Percentiles rank a stretch among this genome's conserved stretches.
Evolutionary conservation across 2,329 filamentous ascomycete species (phyloP).

Genomic region (Ophiocordyceps australis): DNA sequence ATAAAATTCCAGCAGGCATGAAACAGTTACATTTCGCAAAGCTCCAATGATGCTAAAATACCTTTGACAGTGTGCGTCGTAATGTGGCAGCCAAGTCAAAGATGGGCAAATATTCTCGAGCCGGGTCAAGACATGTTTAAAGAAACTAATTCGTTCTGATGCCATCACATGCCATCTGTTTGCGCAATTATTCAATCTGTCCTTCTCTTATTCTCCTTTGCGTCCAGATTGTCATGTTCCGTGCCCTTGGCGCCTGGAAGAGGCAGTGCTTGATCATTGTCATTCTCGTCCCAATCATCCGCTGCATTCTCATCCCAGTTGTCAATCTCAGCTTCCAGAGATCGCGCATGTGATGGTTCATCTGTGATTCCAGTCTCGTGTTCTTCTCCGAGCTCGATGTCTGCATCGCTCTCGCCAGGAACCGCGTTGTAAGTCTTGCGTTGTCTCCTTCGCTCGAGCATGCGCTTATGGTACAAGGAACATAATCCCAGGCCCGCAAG

Average conservation of each 20-base stretch:
- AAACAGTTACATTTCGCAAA: too few relatives aligned
- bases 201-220: conserved; percentile 14
- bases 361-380: conserved; percentile 49
- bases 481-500: conserved; percentile 53
- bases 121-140: too few relatives aligned
- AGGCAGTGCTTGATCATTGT: conserved; percentile 10
- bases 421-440: conserved; percentile 56
- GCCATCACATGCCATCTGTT: too few relatives aligned
- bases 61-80: too few relatives aligned
- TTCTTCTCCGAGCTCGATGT: conserved; percentile 61
- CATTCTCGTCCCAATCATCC: conserved; percentile 39
- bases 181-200: conserved; percentile 14
- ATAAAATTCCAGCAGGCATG: too few relatives aligned
- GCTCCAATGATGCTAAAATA: too few relatives aligned
- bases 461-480: conserved; percentile 86
- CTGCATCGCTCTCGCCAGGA: conserved; percentile 41
- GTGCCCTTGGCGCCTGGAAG: conserved; percentile 4
- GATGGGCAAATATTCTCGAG: too few relatives aligned
- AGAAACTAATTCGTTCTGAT: too few relatives aligned
- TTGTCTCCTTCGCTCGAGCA: conserved; percentile 72
- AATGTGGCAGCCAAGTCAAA: too few relatives aligned
- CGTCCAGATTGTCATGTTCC: conserved; percentile 8
- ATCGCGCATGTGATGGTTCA: conserved; percentile 12
- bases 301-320: conserved; percentile 80
- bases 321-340: conserved; percentile 68